These are phyloP conservation scores for Ulota crispa DNA, from an alignment of 225 moss, liverwort and hornwort species.

Conservation along the genomic window DNA sequence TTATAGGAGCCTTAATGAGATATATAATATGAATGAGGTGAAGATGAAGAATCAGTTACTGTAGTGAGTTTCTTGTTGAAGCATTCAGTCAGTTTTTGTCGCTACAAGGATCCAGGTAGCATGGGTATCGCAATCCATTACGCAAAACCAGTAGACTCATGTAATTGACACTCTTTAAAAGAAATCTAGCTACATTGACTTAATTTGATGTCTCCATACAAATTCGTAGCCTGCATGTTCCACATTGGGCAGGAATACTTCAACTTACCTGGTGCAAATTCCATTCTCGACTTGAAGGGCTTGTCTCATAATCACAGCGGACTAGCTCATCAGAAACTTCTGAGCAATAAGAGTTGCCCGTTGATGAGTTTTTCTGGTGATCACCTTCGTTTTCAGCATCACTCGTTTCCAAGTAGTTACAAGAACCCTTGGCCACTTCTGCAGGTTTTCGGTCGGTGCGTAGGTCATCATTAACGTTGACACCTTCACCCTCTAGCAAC, in stretches of 20 bases:
- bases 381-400: constrained; percentile 23
- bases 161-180: background rate
- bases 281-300: constrained; percentile 19
- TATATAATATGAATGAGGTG: background rate
- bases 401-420: constrained; percentile 21
- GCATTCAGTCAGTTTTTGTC: background rate
- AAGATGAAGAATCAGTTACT: constrained; percentile 1
- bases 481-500: constrained; percentile 39
- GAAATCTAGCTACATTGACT: background rate
- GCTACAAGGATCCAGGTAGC: background rate
- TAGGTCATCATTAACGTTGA: background rate
- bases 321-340: constrained; percentile 22
- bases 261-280: constrained; percentile 20
- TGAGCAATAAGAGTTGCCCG: constrained; percentile 26
- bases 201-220: background rate
- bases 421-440: constrained; percentile 20
- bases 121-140: background rate
- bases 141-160: background rate
- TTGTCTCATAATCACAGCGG: constrained; percentile 19
- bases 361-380: constrained; percentile 30
- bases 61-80: background rate
- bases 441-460: background rate
- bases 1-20: background rate
- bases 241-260: background rate
- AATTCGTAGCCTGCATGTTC: background rate